Evolutionary conservation across 257 asterid genomes (phyloP), one percentile per base, ranked within the genome.

Genomic region (Nyctanthes arbortristis): DNA sequence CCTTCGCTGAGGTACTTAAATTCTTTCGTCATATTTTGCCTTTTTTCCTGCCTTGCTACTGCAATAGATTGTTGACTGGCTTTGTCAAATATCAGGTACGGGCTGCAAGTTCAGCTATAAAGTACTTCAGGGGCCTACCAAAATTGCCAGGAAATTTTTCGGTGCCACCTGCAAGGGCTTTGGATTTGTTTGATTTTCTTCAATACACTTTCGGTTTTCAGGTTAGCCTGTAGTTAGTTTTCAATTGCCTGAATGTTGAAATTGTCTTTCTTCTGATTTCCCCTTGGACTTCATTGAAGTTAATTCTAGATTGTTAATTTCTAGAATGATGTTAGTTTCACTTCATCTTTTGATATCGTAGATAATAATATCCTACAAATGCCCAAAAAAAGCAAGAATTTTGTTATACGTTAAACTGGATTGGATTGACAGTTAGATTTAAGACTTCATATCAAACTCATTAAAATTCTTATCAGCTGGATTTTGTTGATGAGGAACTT

Each of bases 191-290:
- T 76, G 99, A 91, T 81, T 80, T 86, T 70, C 82, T 93, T 77
- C 93, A 91, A 28, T 91, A 72, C 70, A 72, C 91, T 67, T 93
- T 91, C 37, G 99, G 99, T 59, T 93, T 93, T 77, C 99, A 93
- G 97, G 99, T 91, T 58, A 43, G 87, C 80, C 66, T 22, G 57
- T 77, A 59, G 24, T 35, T 35, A 35, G 18, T 69, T 69, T 67
- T 52, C 61, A 33, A 9, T 33, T 35, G 31, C 14, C 39, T 52
- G 37, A 30, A 4, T 18, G 36, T 25, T 71, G 65, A 62, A 61
- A 62, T 67, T 77, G 11, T 60, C 20, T 69, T 66, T 16, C 12
- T n/a, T 52, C 31, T 29, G 13, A 33, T 7, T 25, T 63, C 25
- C 69, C 69, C 11, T 24, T 10, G 29, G 67, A 16, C 2, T 52